Evolutionary conservation across 1,139 yeast genomes (phyloP).

Genomic region (Magnusiomyces sp.): DNA sequence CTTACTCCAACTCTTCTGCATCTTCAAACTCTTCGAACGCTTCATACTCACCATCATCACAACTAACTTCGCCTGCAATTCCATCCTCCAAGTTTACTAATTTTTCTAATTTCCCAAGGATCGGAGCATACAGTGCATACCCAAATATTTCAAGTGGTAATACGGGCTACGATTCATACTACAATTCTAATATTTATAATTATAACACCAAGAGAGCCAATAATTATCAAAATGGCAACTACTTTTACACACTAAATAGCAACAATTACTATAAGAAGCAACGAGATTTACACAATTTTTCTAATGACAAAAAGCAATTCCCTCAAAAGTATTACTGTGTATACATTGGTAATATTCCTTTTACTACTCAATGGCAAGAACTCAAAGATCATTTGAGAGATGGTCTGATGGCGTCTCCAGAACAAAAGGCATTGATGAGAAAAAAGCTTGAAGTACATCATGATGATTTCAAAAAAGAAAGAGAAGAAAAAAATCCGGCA

Average conservation of each 20-base stretch:
- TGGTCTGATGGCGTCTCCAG: slow-evolving; percentile 14
- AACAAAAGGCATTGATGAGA: not conserved
- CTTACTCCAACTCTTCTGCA: not conserved
- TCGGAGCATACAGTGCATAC: too few relatives aligned
- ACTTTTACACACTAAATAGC: not conserved
- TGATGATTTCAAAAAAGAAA: not conserved
- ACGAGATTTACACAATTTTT: not conserved
- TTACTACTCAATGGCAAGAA: slow-evolving; percentile 47
- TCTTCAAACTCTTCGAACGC: not conserved
- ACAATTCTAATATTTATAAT: not conserved
- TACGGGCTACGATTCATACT: not conserved
- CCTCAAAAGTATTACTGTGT: not conserved
- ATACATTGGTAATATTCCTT: slow-evolving; percentile 38
- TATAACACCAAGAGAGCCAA: not conserved
- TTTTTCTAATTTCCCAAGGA: too few relatives aligned
- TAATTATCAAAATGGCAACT: not conserved
- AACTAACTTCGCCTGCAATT: too few relatives aligned
- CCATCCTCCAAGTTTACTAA: too few relatives aligned
- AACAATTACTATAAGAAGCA: slow-evolving; percentile 2
- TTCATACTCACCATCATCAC: too few relatives aligned
- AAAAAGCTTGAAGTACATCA: not conserved
- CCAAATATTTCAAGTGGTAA: too few relatives aligned
- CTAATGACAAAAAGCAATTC: not conserved
- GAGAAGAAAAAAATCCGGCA: not conserved
- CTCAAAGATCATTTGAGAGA: slow-evolving; percentile 42